Evolutionary conservation across 495 filamentous ascomycete species (phyloP), one percentile per base, ranked within the genome.

Genomic region (Neurospora sp.): DNA sequence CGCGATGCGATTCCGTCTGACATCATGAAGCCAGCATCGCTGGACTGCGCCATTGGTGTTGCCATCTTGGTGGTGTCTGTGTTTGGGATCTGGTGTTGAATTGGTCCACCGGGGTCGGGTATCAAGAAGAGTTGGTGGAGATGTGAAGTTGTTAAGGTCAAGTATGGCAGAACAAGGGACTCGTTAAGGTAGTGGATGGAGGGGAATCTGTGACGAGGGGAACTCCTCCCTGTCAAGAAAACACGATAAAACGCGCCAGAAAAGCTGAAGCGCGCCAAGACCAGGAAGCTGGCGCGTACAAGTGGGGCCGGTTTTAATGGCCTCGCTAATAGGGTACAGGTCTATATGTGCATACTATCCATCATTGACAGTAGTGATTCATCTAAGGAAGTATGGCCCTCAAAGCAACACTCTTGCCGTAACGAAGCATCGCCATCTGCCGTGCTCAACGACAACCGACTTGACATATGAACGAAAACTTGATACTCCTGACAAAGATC

Each of bases 11-110:
- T 76, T 22, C 81, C 82, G 72, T 86, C 83, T 40, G 83, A 85
- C 78, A 84, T 83, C 41, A 78, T 68, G 71, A 82, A 81, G 44
- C 82, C 84, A 73, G 79, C 78, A 74, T 85, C 83, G 79, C 84
- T 85, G 74, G 83, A 80, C 39, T 80, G 76, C 73, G 79, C 81
- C 79, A 80, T 79, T 75, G 75, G 78, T 73, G 75, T 79, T 71
- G 76, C 77, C 78, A 78, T 82, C 70, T 74, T 77, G 72, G 44
- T 39, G 18, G 27, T 40, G 59, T 45, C n/a, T 72, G 41, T 65
- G 72, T 75, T n/a, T n/a, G n/a, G n/a, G n/a, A n/a, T n/a, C n/a
- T n/a, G n/a, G 37, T 69, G 72, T 41, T 48, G 9, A 10, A 31
- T 37, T n/a, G 38, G 69, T 39, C 40, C 45, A 31, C 40, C 39